A percentile compares a stretch with the other conserved stretches of the same genome.
Evolutionary conservation across 1,284 basidiomycete species (phyloP).

Genomic region (Heimioporus punctisporus): DNA sequence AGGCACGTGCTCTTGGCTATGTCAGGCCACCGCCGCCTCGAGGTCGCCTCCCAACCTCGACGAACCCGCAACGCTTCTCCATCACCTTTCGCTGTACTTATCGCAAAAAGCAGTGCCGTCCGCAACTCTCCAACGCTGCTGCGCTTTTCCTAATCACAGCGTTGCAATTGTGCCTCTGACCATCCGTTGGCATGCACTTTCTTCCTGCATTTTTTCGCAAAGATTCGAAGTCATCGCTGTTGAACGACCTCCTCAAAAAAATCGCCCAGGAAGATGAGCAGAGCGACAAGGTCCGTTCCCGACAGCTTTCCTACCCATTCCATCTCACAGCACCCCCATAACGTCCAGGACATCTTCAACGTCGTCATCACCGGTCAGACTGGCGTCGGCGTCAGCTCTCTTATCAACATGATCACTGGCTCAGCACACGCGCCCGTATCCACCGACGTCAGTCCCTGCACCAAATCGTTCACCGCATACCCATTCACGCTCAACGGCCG

Average conservation of each 20-base stretch:
- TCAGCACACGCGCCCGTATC: slow-evolving; percentile 19
- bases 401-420: slow-evolving; percentile 27
- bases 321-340: not conserved
- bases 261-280: slow-evolving; percentile 19
- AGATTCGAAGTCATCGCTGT: slow-evolving; percentile 24
- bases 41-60: not conserved
- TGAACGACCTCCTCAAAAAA: slow-evolving; percentile 25
- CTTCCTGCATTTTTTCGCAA: slow-evolving; percentile 29
- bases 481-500: slow-evolving; percentile 27
- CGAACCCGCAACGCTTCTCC: not conserved
- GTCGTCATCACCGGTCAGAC: slow-evolving; percentile 33
- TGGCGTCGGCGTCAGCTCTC: slow-evolving; percentile 28
- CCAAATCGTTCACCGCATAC: slow-evolving; percentile 29
- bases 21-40: not conserved
- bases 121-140: not conserved
- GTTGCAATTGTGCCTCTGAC: not conserved
- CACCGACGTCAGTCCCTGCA: slow-evolving; percentile 31
- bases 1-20: not conserved
- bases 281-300: slow-evolving; percentile 24
- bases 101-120: not conserved
- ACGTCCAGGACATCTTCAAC: slow-evolving; percentile 29
- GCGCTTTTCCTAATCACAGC: not conserved
- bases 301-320: not conserved
- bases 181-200: slow-evolving; percentile 22
- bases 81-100: not conserved